Base-by-base conservation (phyloP, 129 eudicot genomes). In the Artemisia argyi region DNA sequence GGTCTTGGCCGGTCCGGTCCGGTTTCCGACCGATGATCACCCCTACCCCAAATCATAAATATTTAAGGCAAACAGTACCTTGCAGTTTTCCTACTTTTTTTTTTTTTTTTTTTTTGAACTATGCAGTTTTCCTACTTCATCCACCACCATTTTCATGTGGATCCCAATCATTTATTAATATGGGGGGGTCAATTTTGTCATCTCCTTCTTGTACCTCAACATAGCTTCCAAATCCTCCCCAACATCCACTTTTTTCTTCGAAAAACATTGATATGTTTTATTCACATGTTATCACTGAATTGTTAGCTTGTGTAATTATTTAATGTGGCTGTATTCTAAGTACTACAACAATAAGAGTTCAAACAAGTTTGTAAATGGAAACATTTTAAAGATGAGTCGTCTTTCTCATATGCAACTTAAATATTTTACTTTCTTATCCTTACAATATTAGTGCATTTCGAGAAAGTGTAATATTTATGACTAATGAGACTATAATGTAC, bases 131-230 rank as follows among this genome's bases (percentile, higher is more conserved):
- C 69, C 54, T 19, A 51, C 64, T 62, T 50, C 18, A 73, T 51
- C 70, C 51, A 1, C 68, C 49, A 28, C 53, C 10, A 35, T 71
- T 63, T 53, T 44, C 56, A 68, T 24, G 80, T 76, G 80, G 80
- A 76, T 58, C 80, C 80, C 80, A 68, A 26, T 46, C 61, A 55
- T 78, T 63, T 63, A 69, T 20, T 24, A 46, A 48, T 76, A 18
- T 49, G 61, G 51, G 51, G 66, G 70, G 74, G 65, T 78, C 81
- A 71, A 64, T 16, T 60, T 76, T 72, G 77, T 59, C 78, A 66
- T 72, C 72, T 63, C 30, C 78, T 69, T 76, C 26, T 59, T 71
- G 75, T 65, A 65, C 79, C 30, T 72, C 14, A 56, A 74, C 79
- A 17, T 59, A 32, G 46, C 42, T 69, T 82, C 65, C 85, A 67